phyloP scores from a whole-genome alignment of 2,329 filamentous ascomycete genomes.

The Colletotrichum theobromicola region DNA sequence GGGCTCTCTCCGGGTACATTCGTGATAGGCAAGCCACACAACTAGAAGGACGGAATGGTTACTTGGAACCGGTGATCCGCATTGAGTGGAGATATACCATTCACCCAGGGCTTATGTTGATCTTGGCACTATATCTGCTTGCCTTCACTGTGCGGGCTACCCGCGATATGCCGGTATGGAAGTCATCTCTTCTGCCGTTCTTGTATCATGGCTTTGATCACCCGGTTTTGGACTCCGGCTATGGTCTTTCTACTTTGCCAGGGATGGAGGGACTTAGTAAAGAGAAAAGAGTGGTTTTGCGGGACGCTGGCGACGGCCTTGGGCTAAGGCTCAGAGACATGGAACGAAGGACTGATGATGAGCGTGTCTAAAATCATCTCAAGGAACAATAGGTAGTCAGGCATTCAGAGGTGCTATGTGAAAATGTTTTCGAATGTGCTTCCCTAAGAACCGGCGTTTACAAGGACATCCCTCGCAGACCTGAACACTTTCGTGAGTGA shows the following conservation, averaged over 20 bases:
- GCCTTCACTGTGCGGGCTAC: background rate
- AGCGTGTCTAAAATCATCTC: too few species aligned
- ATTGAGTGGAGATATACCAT: background rate
- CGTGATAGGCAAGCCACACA: too few species aligned
- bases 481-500: too few species aligned
- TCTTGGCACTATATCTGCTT: background rate
- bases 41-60: too few species aligned
- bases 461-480: too few species aligned
- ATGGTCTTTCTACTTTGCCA: background rate
- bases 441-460: too few species aligned
- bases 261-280: background rate
- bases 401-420: too few species aligned
- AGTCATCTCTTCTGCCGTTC: background rate
- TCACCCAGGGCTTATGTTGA: background rate
- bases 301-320: background rate
- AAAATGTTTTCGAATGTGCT: too few species aligned
- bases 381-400: too few species aligned
- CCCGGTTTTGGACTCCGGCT: background rate
- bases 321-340: constrained; percentile 2
- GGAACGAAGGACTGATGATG: too few species aligned
- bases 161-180: background rate
- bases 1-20: too few species aligned
- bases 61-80: background rate
- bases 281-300: background rate
- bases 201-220: background rate